A percentile compares a stretch with the other conserved stretches of the same genome.
These are phyloP conservation scores for Annulohypoxylon stygium DNA, from an alignment of 495 filamentous ascomycete species.

Conservation along the genomic window DNA sequence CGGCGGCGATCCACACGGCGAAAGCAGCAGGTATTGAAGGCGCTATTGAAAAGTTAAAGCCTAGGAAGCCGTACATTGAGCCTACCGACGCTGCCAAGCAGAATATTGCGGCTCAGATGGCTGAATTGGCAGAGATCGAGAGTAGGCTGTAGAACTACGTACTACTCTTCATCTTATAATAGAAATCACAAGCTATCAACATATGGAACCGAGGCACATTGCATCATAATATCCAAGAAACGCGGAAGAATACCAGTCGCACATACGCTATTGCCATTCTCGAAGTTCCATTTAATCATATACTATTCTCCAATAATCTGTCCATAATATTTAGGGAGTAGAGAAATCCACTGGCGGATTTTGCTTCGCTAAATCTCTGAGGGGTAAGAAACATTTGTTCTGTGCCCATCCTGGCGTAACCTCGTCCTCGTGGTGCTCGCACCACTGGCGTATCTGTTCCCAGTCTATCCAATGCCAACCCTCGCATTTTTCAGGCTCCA, in stretches of 20 bases:
- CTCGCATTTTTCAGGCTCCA: slow-evolving; percentile 76
- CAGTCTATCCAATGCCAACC: slow-evolving; percentile 72
- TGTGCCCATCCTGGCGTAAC: slow-evolving; percentile 46
- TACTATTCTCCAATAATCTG: neutral
- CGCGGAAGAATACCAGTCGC: neutral
- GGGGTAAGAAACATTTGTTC: slow-evolving; percentile 66
- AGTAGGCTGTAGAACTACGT: slow-evolving; percentile 41
- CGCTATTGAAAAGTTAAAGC: slow-evolving; percentile 67
- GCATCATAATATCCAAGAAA: neutral
- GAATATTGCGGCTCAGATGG: slow-evolving; percentile 63
- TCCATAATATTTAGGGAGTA: neutral
- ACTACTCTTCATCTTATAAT: neutral
- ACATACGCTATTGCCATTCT: neutral
- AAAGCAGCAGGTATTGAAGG: slow-evolving; percentile 68
- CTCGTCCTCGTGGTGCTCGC: slow-evolving; percentile 47
- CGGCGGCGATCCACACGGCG: slow-evolving; percentile 67
- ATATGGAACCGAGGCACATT: neutral
- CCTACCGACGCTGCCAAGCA: slow-evolving; percentile 63
- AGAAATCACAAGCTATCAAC: neutral
- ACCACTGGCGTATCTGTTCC: slow-evolving; percentile 56
- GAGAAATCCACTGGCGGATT: slow-evolving; percentile 48
- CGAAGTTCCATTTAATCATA: neutral
- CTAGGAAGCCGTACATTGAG: slow-evolving; percentile 70
- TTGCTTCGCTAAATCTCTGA: slow-evolving; percentile 66
- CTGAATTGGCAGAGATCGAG: slow-evolving; percentile 64